Conservation (phyloP, 257 asterid species). For the Osmanthus fragrans region DNA sequence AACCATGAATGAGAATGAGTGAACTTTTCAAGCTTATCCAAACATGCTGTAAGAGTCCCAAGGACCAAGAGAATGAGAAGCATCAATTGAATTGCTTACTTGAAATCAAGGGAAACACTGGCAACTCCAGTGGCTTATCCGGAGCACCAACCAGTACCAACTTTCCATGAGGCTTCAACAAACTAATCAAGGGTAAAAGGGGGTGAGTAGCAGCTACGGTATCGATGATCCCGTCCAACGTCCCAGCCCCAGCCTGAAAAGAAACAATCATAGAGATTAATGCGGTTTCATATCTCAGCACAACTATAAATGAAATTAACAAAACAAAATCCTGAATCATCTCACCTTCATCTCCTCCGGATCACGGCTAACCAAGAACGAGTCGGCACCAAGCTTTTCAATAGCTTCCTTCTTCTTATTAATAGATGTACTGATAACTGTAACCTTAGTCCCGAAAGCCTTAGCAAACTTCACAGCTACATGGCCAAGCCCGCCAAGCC, state of each 20-base stretch:
- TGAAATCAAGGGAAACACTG: slow-evolving; percentile 37
- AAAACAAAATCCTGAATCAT: too few relatives aligned
- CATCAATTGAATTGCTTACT: slow-evolving; percentile 31
- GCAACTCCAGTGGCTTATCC: slow-evolving; percentile 54
- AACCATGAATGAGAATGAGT: too few relatives aligned
- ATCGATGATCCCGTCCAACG: slow-evolving; percentile 59
- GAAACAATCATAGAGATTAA: not conserved
- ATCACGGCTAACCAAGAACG: slow-evolving; percentile 49
- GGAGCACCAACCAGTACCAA: slow-evolving; percentile 62
- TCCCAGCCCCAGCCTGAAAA: slow-evolving; percentile 43
- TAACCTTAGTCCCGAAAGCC: slow-evolving; percentile 60
- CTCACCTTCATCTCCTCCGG: slow-evolving; percentile 51
- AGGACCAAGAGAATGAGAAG: not conserved
- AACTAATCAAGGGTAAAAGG: slow-evolving; percentile 40
- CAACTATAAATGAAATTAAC: not conserved
- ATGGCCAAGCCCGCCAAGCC: slow-evolving; percentile 64
- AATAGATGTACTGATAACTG: slow-evolving; percentile 48
- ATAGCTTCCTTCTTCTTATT: slow-evolving; percentile 54
- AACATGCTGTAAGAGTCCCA: not conserved
- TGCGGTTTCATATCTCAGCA: not conserved
- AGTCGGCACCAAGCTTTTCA: slow-evolving; percentile 44
- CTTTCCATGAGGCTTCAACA: slow-evolving; percentile 54
- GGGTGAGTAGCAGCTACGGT: slow-evolving; percentile 55
- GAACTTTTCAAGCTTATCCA: not conserved
- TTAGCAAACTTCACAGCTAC: slow-evolving; percentile 53